Base-by-base conservation (phyloP, 495 filamentous ascomycete species). In the Polyplosphaeria fusca region DNA sequence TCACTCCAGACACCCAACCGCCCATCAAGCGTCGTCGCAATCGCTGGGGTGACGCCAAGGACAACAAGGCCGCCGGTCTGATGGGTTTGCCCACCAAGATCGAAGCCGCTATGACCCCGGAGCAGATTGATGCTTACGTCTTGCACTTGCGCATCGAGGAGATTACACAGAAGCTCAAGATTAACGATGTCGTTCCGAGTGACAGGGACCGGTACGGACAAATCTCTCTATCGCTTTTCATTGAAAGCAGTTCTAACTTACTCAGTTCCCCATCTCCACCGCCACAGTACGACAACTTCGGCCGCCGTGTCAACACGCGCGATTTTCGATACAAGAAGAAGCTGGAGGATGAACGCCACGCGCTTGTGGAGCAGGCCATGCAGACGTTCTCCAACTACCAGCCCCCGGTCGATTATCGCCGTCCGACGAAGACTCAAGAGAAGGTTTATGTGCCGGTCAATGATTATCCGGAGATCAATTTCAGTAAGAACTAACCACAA, bases 401-500 rank as follows among this genome's bases (percentile, higher is more conserved):
- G 71, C 91, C 93, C 65, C 93, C 93, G 37, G 85, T 89, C 76
- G 93, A 98, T 73, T 97, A 97, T 72, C 88, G 93, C 70, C 89
- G 93, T 51, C 93, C 93, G 32, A 95, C 91, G 67, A 98, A 97
- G 87, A 96, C 93, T 67, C 91, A 96, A 75, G 93, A 98, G 83
- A 98, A 97, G 82, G 92, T 98, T 84, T 98, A 98, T 73, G 93
- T 98, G 70, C 93, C 93, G 68, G 93, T 98, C 77, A 97, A 97
- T 85, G 94, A 99, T 75, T 99, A 99, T 77, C 94, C 94, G 80
- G 94, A 97, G 76, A 96, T 99, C 88, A 99, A 99, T 88, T 99
- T 97, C 89, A 97, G 93, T 98, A 96, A 88, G 91, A 92, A n/a
- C n/a, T n/a, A n/a, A n/a, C n/a, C 91, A 64, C 64, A 64, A 67